These are phyloP conservation scores for Arachis monticola DNA, from an alignment of 331 rosid species.

Conservation along the genomic window DNA sequence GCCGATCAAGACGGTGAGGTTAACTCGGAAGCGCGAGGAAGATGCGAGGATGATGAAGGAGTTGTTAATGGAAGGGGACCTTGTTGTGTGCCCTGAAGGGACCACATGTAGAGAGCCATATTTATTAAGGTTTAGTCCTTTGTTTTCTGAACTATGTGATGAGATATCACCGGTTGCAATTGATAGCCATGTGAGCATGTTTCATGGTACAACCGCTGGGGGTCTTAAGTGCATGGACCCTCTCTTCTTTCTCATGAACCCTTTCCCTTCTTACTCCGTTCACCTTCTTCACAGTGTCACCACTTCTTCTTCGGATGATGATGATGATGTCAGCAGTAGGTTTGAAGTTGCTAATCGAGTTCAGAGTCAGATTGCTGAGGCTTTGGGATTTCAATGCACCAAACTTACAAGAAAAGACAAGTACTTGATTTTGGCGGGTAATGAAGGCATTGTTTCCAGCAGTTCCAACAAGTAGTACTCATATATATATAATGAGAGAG, in stretches of 20 bases:
- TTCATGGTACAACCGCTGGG: conserved; percentile 78
- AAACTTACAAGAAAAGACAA: conserved; percentile 69
- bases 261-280: conserved; percentile 56
- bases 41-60: conserved; percentile 57
- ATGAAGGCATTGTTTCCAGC: conserved; percentile 57
- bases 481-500: no score
- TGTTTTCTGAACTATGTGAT: conserved; percentile 58
- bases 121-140: conserved; percentile 74
- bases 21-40: conserved; percentile 55
- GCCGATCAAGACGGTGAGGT: conserved; percentile 71
- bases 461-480: not conserved
- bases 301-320: no score
- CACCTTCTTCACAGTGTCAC: conserved; percentile 35
- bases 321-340: conserved; percentile 4
- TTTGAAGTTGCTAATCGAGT: conserved; percentile 68
- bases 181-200: conserved; percentile 58
- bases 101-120: conserved; percentile 81
- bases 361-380: conserved; percentile 56
- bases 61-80: conserved; percentile 51
- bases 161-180: conserved; percentile 60
- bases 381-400: conserved; percentile 67
- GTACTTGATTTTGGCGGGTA: conserved; percentile 74
- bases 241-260: conserved; percentile 69
- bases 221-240: conserved; percentile 85
- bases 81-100: conserved; percentile 80